These are phyloP conservation scores for Tolypocladium ophioglossoides DNA, from an alignment of 2,329 filamentous ascomycete species.

Conservation along the genomic window DNA sequence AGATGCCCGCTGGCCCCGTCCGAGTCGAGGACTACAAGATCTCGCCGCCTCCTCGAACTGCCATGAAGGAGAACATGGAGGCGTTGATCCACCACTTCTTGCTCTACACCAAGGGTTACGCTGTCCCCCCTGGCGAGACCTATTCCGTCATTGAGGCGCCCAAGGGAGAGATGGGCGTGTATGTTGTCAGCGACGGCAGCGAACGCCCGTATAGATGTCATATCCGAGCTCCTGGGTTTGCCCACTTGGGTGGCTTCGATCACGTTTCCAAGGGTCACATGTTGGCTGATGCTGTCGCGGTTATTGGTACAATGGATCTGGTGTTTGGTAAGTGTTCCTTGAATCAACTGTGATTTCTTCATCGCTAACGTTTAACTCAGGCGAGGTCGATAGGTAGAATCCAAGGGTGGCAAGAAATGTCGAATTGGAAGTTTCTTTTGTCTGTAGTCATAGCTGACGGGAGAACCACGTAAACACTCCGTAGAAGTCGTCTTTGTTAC, in stretches of 20 bases:
- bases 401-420: conserved; percentile 15
- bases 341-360: background rate
- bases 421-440: conserved; percentile 19
- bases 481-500: conserved; percentile 14
- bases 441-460: conserved; percentile 30
- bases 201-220: conserved; percentile 97
- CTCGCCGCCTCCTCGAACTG: conserved; percentile 83
- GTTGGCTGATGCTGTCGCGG: conserved; percentile 90
- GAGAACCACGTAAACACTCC: conserved; percentile 27
- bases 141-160: conserved; percentile 98
- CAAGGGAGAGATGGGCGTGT: conserved; percentile 99
- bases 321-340: conserved; percentile 60
- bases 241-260: conserved; percentile 89
- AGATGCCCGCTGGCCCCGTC: conserved; percentile 92
- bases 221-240: conserved; percentile 93
- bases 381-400: conserved; percentile 50
- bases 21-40: conserved; percentile 99
- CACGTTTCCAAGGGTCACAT: conserved; percentile 87
- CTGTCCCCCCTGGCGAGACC: conserved; percentile 93
- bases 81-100: conserved; percentile 98
- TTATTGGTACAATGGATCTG: conserved; percentile 84
- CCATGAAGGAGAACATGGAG: conserved; percentile 99
- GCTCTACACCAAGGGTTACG: conserved; percentile 96
- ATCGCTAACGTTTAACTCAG: conserved; percentile 29
- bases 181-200: conserved; percentile 87